A percentile compares a stretch with the other conserved stretches of the same genome.
Evolutionary conservation across 2,329 filamentous ascomycete genomes (phyloP).

Genomic region (Fusarium sp.): DNA sequence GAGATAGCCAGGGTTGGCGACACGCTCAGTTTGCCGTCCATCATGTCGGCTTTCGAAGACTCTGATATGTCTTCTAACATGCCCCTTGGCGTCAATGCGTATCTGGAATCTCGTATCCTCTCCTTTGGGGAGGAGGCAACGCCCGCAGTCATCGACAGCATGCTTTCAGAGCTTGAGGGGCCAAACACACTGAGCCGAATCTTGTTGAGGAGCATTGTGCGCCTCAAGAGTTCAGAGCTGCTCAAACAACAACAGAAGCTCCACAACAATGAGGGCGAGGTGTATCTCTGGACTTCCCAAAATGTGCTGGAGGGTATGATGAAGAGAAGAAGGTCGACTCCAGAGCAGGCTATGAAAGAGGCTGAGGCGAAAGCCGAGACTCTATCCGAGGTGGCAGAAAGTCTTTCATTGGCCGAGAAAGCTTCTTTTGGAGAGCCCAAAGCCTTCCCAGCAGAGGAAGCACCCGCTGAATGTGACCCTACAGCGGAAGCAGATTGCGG

Average conservation of each 20-base stretch:
- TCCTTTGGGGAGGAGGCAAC: not conserved
- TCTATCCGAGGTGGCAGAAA: not conserved
- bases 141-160: not conserved
- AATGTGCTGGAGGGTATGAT: not conserved
- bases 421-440: not conserved
- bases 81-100: not conserved
- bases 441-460: not conserved
- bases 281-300: not conserved
- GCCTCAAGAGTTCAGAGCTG: not conserved
- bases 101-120: not conserved
- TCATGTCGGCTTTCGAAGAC: not conserved
- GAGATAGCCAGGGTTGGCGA: not conserved
- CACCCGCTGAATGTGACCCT: not conserved
- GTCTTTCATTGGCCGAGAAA: not conserved
- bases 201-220: not conserved
- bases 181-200: not conserved
- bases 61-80: not conserved
- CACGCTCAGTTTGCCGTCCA: not conserved
- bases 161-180: not conserved
- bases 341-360: not conserved
- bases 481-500: not conserved
- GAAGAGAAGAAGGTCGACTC: not conserved
- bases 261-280: not conserved
- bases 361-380: not conserved
- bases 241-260: not conserved